phyloP scores from a whole-genome alignment of 768 basidiomycete genomes.

The Tubosaeta sp. region DNA sequence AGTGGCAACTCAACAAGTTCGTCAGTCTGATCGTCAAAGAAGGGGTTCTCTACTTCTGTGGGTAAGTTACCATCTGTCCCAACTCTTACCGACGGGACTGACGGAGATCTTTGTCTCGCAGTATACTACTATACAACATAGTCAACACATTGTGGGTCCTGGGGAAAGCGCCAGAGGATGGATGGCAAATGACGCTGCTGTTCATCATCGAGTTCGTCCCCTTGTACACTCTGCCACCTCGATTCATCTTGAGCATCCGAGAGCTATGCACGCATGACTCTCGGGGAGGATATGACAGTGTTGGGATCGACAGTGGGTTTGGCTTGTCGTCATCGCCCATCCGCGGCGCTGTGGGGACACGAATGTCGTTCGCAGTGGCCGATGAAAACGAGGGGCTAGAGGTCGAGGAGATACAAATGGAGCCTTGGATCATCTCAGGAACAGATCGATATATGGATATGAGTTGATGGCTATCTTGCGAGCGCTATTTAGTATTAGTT shows the following conservation, averaged over 20 bases:
- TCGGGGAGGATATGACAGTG: neutral
- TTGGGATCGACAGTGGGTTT: conserved; percentile 4
- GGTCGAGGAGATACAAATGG: neutral
- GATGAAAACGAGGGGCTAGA: neutral
- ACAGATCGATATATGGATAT: neutral
- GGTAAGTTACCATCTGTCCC: conserved; percentile 5
- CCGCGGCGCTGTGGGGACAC: neutral
- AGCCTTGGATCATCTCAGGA: neutral
- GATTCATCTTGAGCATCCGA: conserved; percentile 9
- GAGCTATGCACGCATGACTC: neutral
- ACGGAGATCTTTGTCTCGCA: neutral
- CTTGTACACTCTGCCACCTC: neutral
- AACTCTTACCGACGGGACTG: neutral
- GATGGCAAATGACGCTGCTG: neutral
- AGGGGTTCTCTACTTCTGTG: conserved; percentile 9
- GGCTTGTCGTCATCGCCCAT: neutral
- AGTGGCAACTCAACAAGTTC: conserved; percentile 8
- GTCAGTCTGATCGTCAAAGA: conserved; percentile 4
- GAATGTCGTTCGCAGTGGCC: neutral
- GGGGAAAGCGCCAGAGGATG: neutral
- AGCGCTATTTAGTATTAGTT: neutral
- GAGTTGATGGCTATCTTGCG: neutral
- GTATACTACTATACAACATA: neutral
- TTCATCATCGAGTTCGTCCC: neutral
- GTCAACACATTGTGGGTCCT: neutral